phyloP scores from a whole-genome alignment of 192 early-diverging fungal species.

The Piromyces finnis region DNA sequence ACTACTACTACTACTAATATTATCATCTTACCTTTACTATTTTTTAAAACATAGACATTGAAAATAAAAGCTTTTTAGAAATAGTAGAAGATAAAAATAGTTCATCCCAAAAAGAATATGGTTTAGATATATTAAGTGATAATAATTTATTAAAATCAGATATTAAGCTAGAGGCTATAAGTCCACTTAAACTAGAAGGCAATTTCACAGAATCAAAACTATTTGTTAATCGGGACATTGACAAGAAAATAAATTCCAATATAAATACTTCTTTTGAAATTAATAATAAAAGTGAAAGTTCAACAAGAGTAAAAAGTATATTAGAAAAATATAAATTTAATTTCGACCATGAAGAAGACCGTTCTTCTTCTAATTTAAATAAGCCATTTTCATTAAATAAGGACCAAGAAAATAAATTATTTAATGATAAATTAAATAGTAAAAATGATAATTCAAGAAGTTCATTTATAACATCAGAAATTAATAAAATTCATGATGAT shows the following conservation, averaged over 20 bases:
- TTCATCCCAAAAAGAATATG: not conserved
- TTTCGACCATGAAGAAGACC: not conserved
- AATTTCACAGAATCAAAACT: not conserved
- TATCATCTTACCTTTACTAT: too few species aligned
- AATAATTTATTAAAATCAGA: not conserved
- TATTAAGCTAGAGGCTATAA: not conserved
- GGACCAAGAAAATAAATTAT: not conserved
- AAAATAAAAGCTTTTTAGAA: not conserved
- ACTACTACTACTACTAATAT: not conserved
- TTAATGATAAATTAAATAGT: not conserved
- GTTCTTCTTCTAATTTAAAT: not conserved
- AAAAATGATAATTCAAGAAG: not conserved
- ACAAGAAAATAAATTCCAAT: not conserved
- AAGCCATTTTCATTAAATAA: not conserved
- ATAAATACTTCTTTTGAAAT: not conserved
- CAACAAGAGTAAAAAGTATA: not conserved
- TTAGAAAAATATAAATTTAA: not conserved
- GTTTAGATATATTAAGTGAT: not conserved
- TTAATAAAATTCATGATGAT: too few species aligned
- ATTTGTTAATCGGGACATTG: too few species aligned
- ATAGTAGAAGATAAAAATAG: not conserved
- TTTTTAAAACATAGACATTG: not conserved
- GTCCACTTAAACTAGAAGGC: not conserved
- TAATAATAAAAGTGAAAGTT: not conserved
- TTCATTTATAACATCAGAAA: too few species aligned